Evolutionary conservation across 306 rosid genomes (phyloP).

Genomic region (Rosa chinensis): DNA sequence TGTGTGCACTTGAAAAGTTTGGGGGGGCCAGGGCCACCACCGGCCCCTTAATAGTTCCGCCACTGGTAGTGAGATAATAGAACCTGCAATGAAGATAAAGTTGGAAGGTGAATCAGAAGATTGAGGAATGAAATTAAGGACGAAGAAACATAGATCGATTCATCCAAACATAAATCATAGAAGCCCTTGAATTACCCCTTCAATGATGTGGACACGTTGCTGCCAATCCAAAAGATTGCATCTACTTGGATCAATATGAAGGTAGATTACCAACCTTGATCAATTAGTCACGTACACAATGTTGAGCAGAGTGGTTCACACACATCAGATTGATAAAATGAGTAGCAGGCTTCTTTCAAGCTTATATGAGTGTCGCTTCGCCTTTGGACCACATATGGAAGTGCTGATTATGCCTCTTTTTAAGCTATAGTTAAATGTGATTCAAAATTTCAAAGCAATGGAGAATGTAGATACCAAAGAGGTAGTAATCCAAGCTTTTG

Average conservation of each 20-base stretch:
- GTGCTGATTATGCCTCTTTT: neutral
- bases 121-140: too few relatives aligned
- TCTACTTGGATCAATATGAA: slow-evolving; percentile 19
- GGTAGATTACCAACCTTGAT: neutral
- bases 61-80: too few relatives aligned
- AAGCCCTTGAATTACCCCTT: slow-evolving; percentile 41
- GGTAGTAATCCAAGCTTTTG: slow-evolving; percentile 51
- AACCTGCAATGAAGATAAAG: too few relatives aligned
- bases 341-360: neutral
- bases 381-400: too few relatives aligned
- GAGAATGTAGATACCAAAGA: slow-evolving; percentile 34
- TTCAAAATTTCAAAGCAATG: neutral
- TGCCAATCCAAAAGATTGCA: slow-evolving; percentile 24
- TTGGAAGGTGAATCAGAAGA: too few relatives aligned
- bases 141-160: too few relatives aligned
- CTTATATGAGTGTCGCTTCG: too few relatives aligned
- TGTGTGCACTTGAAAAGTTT: too few relatives aligned
- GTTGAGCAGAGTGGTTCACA: neutral
- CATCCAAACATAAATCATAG: neutral
- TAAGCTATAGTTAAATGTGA: neutral
- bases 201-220: slow-evolving; percentile 27
- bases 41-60: too few relatives aligned
- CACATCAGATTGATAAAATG: neutral
- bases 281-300: neutral
- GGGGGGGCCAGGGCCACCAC: too few relatives aligned